Conservation (phyloP, 2,329 filamentous ascomycete genomes). For the Exophiala viscosa region DNA sequence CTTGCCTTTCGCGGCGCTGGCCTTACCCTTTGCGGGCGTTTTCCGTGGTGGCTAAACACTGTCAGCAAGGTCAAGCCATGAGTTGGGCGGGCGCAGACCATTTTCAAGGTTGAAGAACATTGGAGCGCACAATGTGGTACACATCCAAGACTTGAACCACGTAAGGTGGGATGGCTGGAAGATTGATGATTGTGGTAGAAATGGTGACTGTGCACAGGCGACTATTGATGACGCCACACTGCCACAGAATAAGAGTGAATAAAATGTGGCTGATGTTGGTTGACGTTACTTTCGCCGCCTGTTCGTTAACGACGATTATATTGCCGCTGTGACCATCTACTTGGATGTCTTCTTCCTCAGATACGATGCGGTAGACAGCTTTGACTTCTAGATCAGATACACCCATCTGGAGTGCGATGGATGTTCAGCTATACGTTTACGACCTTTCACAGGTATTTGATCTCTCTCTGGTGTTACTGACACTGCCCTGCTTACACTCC, state of each 20-base stretch:
- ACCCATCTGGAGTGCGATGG: conserved; percentile 49
- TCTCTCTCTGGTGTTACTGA: not conserved
- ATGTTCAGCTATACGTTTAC: conserved; percentile 73
- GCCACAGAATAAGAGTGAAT: not conserved
- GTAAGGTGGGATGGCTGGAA: not conserved
- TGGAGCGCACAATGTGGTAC: no score
- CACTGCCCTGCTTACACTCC: conserved; percentile 1
- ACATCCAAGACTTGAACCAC: not conserved
- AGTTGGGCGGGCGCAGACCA: not conserved
- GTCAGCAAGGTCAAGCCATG: not conserved
- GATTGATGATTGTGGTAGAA: not conserved
- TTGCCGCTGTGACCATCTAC: not conserved
- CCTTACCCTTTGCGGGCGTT: conserved; percentile 31
- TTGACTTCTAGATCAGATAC: not conserved
- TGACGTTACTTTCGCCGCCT: conserved; percentile 19
- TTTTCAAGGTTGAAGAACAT: not conserved
- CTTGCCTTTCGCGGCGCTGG: not conserved
- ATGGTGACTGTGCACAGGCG: not conserved
- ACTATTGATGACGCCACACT: conserved; percentile 12
- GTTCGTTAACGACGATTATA: not conserved
- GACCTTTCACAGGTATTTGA: conserved; percentile 61
- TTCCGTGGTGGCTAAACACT: conserved; percentile 16
- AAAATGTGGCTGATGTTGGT: not conserved
- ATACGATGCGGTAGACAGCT: not conserved
- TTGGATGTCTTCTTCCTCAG: not conserved